Evolutionary conservation across 164 flowering plant species (phyloP), one percentile per base, ranked within the genome.

Genomic region (Houttuynia cordata): DNA sequence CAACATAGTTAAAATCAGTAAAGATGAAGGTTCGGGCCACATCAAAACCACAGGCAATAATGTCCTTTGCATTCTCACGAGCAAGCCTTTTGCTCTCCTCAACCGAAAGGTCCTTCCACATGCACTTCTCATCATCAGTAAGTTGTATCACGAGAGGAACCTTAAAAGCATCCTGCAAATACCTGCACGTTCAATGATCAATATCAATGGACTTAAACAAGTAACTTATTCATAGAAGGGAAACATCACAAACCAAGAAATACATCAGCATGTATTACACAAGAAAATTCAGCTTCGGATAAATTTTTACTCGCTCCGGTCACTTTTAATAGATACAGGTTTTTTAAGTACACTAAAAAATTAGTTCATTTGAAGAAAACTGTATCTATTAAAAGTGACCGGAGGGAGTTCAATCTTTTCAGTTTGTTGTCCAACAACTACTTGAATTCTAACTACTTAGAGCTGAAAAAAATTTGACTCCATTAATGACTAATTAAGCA

Each of bases 11-110:
- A 74, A 93, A 93, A 71, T 93, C 92, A 6, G 91, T 79, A 81
- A 90, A 90, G 56, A 93, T 90, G 77, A 93, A 93, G 19, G 98
- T 93, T 70, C 64, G 82, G 6, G 90, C 68, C 53, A 90, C 61
- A 64, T 93, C 98, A 74, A 93, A 90, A n/a, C 98, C 98, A 79
- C 98, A 93, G 24, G 97, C 98, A 74, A 93, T 93, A 24, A 90
- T 93, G 68, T 93, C 98, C 69, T 88, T 93, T 24, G 98, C 97
- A 81, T 93, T 93, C 64, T 93, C 97, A 37, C 92, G 86, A 0
- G 97, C 99, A 62, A 93, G 88, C 65, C 96, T 80, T 52, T 79
- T 74, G 75, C 89, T 80, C 71, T 90, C 99, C 73, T 93, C 99
- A 63, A 93, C 84, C 0, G 96, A 67, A 18, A 93, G 74, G 71